Conservation (phyloP, 306 rosid genomes). For the Gastrolobium villosum region DNA sequence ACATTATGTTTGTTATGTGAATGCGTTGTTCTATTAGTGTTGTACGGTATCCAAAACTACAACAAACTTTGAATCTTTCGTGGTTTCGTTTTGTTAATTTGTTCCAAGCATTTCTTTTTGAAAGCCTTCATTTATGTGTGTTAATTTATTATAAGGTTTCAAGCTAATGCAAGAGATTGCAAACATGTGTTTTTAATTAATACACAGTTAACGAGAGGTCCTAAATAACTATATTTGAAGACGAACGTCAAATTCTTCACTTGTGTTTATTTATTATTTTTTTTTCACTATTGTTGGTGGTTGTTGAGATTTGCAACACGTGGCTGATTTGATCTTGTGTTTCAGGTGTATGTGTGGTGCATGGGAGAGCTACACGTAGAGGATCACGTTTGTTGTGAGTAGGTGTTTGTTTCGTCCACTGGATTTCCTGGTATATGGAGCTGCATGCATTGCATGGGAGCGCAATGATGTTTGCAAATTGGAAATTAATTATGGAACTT, state of each 20-base stretch:
- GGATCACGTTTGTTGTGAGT: background rate
- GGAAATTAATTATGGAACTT: too few species aligned
- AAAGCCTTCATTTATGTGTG: background rate
- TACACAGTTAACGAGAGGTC: background rate
- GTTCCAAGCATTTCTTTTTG: background rate
- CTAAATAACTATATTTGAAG: background rate
- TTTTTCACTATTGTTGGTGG: background rate
- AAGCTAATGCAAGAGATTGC: background rate
- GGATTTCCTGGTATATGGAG: background rate
- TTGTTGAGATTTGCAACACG: slow-evolving; percentile 13
- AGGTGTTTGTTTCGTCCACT: slow-evolving; percentile 3
- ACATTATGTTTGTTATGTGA: slow-evolving; percentile 15
- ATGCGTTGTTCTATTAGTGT: slow-evolving; percentile 35
- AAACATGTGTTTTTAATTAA: background rate
- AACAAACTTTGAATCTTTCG: slow-evolving; percentile 62
- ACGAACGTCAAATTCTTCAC: background rate
- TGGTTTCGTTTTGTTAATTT: background rate
- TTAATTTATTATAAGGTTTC: background rate
- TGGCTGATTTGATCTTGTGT: slow-evolving; percentile 21
- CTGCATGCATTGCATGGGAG: background rate
- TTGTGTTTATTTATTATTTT: background rate
- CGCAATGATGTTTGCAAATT: background rate
- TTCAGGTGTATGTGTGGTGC: background rate
- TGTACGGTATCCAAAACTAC: slow-evolving; percentile 55
- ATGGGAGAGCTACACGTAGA: slow-evolving; percentile 46